Percentiles rank a stretch among this genome's conserved stretches.
Evolutionary conservation across 495 filamentous ascomycete species (phyloP).

Genomic region (Hypoxylon subgilvum): DNA sequence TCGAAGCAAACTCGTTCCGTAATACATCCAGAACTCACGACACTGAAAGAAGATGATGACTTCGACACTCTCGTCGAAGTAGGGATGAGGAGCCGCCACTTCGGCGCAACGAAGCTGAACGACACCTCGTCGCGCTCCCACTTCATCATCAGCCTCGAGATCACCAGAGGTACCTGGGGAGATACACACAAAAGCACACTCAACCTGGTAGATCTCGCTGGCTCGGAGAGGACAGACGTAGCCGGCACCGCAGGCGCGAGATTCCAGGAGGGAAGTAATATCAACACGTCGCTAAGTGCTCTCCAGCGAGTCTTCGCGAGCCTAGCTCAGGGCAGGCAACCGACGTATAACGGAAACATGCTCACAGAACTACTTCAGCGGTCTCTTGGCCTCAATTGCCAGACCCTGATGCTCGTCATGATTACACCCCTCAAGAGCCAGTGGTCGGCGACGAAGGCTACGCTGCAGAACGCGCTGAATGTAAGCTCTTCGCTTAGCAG

Average conservation of each 20-base stretch:
- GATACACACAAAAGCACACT: conserved; percentile 67
- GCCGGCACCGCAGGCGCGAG: conserved; percentile 64
- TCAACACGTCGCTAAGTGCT: conserved; percentile 53
- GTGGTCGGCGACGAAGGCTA: conserved; percentile 85
- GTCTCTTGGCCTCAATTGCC: conserved; percentile 89
- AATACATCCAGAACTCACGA: conserved; percentile 5
- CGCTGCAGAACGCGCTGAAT: conserved; percentile 91
- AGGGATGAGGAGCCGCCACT: conserved; percentile 50
- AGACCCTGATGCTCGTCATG: conserved; percentile 99
- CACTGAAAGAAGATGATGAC: conserved; percentile 1
- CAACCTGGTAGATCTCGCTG: conserved; percentile 56
- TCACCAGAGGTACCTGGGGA: conserved; percentile 63
- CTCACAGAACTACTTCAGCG: conserved; percentile 93
- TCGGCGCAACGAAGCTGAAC: conserved; percentile 68
- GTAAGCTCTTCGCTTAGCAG: conserved; percentile 42
- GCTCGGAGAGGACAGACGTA: conserved; percentile 71
- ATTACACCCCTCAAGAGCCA: conserved; percentile 85
- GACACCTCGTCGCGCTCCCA: conserved; percentile 55
- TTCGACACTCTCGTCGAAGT: conserved; percentile 26
- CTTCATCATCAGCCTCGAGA: conserved; percentile 53
- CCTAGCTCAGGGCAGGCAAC: conserved; percentile 76
- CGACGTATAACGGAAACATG: conserved; percentile 92
- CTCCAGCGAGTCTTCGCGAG: conserved; percentile 53
- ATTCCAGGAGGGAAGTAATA: conserved; percentile 36
- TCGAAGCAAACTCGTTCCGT: neutral